phyloP scores from a whole-genome alignment of 192 early-diverging fungal species.

The Entomortierella beljakovae region DNA sequence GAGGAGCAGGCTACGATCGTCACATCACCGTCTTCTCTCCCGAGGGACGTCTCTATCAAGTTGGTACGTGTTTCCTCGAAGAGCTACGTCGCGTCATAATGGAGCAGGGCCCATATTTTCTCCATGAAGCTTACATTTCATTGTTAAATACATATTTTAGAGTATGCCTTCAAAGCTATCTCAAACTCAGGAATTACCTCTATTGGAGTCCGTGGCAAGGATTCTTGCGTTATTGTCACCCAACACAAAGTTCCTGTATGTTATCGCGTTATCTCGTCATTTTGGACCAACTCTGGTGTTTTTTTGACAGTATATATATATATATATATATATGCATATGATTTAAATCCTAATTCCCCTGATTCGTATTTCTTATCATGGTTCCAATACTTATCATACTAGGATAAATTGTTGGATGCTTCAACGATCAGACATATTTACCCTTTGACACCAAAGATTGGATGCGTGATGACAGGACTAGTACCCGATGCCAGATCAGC shows the following conservation, averaged over 20 bases:
- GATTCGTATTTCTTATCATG: neutral
- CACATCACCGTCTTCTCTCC: slow-evolving; percentile 99
- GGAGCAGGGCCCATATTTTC: neutral
- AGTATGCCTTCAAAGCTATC: slow-evolving; percentile 99
- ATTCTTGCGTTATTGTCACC: slow-evolving; percentile 93
- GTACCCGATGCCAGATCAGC: slow-evolving; percentile 96
- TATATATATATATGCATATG: too few relatives aligned
- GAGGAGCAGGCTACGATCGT: slow-evolving; percentile 91
- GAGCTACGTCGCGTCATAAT: neutral
- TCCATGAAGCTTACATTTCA: neutral
- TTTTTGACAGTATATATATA: too few relatives aligned
- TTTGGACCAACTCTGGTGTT: neutral
- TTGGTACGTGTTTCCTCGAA: slow-evolving; percentile 72
- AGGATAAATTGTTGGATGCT: slow-evolving; percentile 98
- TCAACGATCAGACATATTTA: slow-evolving; percentile 94
- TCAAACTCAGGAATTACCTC: slow-evolving; percentile 96
- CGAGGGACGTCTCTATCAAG: slow-evolving; percentile 99
- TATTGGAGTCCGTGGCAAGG: slow-evolving; percentile 95
- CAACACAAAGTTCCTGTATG: slow-evolving; percentile 96
- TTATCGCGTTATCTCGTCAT: neutral
- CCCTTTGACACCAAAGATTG: slow-evolving; percentile 91
- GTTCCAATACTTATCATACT: neutral
- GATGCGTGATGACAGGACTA: slow-evolving; percentile 99
- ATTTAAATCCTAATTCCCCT: too few relatives aligned
- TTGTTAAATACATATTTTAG: slow-evolving; percentile 55